phyloP scores from a whole-genome alignment of 179 eudicot genomes.

The Silene vulgaris region DNA sequence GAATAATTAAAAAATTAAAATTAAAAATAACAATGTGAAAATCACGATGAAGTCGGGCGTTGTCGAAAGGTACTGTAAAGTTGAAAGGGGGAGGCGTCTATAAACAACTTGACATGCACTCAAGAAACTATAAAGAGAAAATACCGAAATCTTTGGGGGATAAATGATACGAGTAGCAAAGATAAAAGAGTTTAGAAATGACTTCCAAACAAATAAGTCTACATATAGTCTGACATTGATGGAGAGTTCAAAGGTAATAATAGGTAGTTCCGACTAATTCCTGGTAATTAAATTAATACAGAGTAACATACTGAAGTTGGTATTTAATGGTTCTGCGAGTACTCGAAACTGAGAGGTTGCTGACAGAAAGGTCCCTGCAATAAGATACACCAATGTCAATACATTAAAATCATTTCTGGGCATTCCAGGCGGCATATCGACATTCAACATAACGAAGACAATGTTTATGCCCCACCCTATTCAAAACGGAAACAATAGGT shows the following conservation, averaged over 20 bases:
- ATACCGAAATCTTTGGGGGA: slow-evolving; percentile 14
- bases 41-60: too few species aligned
- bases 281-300: slow-evolving; percentile 21
- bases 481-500: too few species aligned
- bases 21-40: too few species aligned
- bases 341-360: slow-evolving; percentile 91
- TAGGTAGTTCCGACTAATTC: neutral
- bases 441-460: neutral
- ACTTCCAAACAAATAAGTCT: slow-evolving; percentile 24
- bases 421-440: slow-evolving; percentile 9
- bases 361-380: slow-evolving; percentile 87
- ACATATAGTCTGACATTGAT: slow-evolving; percentile 21
- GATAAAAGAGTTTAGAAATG: slow-evolving; percentile 19
- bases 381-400: slow-evolving; percentile 28
- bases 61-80: slow-evolving; percentile 14
- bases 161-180: slow-evolving; percentile 18
- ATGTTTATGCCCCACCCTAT: too few species aligned
- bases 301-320: slow-evolving; percentile 8
- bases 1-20: too few species aligned
- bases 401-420: slow-evolving; percentile 30
- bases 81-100: slow-evolving; percentile 80
- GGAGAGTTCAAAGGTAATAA: slow-evolving; percentile 19
- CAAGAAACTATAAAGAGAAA: slow-evolving; percentile 4
- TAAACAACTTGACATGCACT: neutral
- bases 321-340: slow-evolving; percentile 53